Conservation (phyloP, 176 grass and related monocot species). For the Dendrocalamus sinicus region DNA sequence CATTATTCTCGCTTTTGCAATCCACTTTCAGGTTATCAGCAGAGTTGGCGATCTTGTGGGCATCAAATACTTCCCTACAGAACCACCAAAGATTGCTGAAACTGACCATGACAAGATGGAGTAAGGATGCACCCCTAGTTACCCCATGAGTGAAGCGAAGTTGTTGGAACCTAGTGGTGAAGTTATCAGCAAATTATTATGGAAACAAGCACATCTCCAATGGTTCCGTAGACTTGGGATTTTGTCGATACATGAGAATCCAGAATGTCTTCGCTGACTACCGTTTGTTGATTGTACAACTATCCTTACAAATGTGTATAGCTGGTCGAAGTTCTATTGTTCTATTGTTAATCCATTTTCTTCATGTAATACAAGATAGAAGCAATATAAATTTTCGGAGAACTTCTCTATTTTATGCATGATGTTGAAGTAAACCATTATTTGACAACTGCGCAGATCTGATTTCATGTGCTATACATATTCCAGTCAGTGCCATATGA, state of each 20-base stretch:
- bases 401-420: background rate
- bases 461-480: slow-evolving; percentile 1
- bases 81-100: slow-evolving; percentile 61
- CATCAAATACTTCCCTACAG: slow-evolving; percentile 77
- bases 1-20: slow-evolving; percentile 13
- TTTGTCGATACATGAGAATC: slow-evolving; percentile 38
- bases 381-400: slow-evolving; percentile 19
- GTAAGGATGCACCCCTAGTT: slow-evolving; percentile 29
- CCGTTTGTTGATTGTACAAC: slow-evolving; percentile 43
- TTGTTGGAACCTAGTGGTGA: slow-evolving; percentile 3
- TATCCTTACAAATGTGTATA: slow-evolving; percentile 54
- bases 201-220: slow-evolving; percentile 15
- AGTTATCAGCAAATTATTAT: slow-evolving; percentile 7
- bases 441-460: background rate
- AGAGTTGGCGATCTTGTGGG: slow-evolving; percentile 78
- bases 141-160: background rate
- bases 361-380: background rate
- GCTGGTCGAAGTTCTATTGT: slow-evolving; percentile 15
- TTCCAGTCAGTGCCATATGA: background rate
- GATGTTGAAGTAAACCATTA: background rate
- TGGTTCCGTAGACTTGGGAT: slow-evolving; percentile 37
- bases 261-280: slow-evolving; percentile 37
- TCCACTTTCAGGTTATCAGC: slow-evolving; percentile 66
- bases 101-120: slow-evolving; percentile 46
- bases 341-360: background rate